phyloP scores from a whole-genome alignment of 2,329 filamentous ascomycete species.

The Monosporascus sp. region DNA sequence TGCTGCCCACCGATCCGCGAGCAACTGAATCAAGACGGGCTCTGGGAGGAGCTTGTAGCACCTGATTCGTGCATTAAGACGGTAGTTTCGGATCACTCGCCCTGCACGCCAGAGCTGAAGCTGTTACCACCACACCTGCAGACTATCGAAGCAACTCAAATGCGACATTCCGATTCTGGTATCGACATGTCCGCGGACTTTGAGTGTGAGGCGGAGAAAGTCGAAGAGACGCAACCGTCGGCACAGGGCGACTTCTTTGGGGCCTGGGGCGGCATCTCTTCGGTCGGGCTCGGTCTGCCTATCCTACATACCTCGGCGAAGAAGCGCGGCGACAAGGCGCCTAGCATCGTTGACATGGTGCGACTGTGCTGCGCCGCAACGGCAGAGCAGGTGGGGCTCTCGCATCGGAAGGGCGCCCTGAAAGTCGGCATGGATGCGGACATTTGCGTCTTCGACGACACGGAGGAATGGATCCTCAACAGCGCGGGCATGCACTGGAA shows the following conservation, averaged over 20 bases:
- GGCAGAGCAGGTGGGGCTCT: constrained; percentile 78
- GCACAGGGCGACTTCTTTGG: constrained; percentile 81
- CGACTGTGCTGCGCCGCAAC: constrained; percentile 83
- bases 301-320: constrained; percentile 79
- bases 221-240: constrained; percentile 31
- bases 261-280: constrained; percentile 94
- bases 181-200: constrained; percentile 39
- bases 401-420: constrained; percentile 75
- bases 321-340: constrained; percentile 48
- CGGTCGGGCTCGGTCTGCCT: constrained; percentile 84
- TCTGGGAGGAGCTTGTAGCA: constrained; percentile 77
- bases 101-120: constrained; percentile 92
- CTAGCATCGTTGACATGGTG: constrained; percentile 70
- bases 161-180: constrained; percentile 48
- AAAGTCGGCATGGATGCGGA: constrained; percentile 82
- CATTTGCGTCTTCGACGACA: constrained; percentile 86
- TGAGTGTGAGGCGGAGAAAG: constrained; percentile 28
- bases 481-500: constrained; percentile 85
- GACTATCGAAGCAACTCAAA: constrained; percentile 27
- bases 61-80: constrained; percentile 79
- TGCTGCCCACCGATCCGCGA: constrained; percentile 90
- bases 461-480: constrained; percentile 68
- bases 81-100: constrained; percentile 91
- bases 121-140: constrained; percentile 70
- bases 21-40: constrained; percentile 71